Percentiles rank a stretch among this genome's conserved stretches.
Evolutionary conservation across 208 protist species (phyloP).

Genomic region (Trypanosoma vivax): DNA sequence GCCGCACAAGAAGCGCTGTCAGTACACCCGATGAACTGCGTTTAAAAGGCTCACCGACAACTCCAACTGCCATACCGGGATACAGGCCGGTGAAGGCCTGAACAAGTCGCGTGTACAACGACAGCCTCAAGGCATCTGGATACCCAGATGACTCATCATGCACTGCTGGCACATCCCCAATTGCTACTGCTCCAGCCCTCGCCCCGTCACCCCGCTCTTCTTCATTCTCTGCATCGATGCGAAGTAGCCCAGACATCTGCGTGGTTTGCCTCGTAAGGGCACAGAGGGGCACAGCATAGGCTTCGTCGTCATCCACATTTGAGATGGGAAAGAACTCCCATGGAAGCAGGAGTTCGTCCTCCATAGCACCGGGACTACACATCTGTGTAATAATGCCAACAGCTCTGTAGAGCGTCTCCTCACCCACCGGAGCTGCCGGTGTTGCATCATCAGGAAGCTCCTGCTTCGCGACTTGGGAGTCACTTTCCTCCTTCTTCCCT

Average conservation of each 20-base stretch:
- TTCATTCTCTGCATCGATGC: slow-evolving; percentile 21
- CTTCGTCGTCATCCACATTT: slow-evolving; percentile 54
- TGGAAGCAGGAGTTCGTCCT: slow-evolving; percentile 32
- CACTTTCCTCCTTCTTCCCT: slow-evolving; percentile 9
- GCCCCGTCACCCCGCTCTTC: slow-evolving; percentile 20
- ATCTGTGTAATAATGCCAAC: slow-evolving; percentile 75
- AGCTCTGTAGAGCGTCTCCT: slow-evolving; percentile 24
- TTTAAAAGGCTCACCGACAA: slow-evolving; percentile 76
- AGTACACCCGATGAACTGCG: slow-evolving; percentile 63
- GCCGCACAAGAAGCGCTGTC: slow-evolving; percentile 65
- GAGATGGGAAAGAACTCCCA: slow-evolving; percentile 81
- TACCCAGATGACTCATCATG: background rate
- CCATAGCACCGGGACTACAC: slow-evolving; percentile 31
- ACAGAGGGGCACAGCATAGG: slow-evolving; percentile 37
- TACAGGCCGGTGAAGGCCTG: slow-evolving; percentile 73
- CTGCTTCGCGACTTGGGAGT: slow-evolving; percentile 6
- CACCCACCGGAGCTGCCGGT: background rate
- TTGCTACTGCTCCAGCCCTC: background rate
- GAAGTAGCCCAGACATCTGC: slow-evolving; percentile 8
- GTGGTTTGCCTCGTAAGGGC: slow-evolving; percentile 35
- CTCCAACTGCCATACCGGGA: slow-evolving; percentile 69
- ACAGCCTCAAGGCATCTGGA: slow-evolving; percentile 21
- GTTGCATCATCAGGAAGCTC: slow-evolving; percentile 1
- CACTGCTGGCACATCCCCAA: background rate
- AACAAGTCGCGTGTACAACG: slow-evolving; percentile 56